These are phyloP conservation scores for Talaromyces albobiverticillius DNA, from an alignment of 2,329 filamentous ascomycete genomes.

Conservation along the genomic window DNA sequence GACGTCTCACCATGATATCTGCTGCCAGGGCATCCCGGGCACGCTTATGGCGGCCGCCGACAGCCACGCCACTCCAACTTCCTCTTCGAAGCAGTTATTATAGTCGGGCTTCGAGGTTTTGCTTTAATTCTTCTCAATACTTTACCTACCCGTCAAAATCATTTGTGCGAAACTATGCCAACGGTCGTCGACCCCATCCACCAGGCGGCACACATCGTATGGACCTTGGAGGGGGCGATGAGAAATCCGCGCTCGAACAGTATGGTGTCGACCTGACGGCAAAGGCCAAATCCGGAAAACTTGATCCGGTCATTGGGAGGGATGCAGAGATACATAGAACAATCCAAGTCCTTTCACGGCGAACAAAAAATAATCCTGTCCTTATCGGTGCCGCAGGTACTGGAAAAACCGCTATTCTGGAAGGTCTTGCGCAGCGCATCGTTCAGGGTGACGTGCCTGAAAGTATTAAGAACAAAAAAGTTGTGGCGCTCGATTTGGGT, in stretches of 20 bases:
- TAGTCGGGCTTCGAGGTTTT: constrained; percentile 17
- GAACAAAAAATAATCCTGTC: constrained; percentile 95
- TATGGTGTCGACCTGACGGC: constrained; percentile 89
- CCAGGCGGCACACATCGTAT: constrained; percentile 92
- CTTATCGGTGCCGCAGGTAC: constrained; percentile 89
- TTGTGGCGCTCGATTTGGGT: constrained; percentile 83
- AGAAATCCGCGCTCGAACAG: constrained; percentile 87
- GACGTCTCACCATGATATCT: constrained; percentile 25
- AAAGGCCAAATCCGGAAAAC: constrained; percentile 78
- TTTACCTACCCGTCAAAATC: background rate
- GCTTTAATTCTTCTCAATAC: constrained; percentile 13
- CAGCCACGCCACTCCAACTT: constrained; percentile 21
- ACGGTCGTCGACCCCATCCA: constrained; percentile 65
- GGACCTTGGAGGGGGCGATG: constrained; percentile 71
- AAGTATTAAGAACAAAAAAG: constrained; percentile 90
- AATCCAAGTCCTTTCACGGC: constrained; percentile 85
- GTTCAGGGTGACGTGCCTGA: constrained; percentile 91
- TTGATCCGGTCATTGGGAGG: constrained; percentile 93
- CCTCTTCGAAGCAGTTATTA: constrained; percentile 21
- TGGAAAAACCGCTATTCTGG: constrained; percentile 89
- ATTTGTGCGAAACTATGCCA: constrained; percentile 48
- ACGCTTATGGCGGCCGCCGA: constrained; percentile 27
- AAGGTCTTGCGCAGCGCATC: constrained; percentile 86
- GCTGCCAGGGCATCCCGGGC: constrained; percentile 29
- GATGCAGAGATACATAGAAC: constrained; percentile 90